Conservation (phyloP, 2,329 filamentous ascomycete genomes). For the Pseudopyrenochaeta lycopersici region DNA sequence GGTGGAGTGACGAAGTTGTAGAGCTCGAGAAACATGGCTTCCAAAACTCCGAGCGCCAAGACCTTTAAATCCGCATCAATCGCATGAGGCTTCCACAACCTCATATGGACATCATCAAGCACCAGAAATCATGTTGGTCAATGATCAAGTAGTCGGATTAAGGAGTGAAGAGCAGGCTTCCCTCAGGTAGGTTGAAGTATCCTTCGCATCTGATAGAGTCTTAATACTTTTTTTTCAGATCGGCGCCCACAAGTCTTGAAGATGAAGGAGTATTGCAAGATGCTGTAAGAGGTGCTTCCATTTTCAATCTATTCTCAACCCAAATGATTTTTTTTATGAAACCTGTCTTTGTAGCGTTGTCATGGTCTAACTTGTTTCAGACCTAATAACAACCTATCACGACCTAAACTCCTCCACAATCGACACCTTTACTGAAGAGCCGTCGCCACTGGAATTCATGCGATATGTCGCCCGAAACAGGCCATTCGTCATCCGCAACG, state of each 20-base stretch:
- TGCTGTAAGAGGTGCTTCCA: constrained; percentile 49
- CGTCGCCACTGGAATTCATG: constrained; percentile 82
- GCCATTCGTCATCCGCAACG: constrained; percentile 75
- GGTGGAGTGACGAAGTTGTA: constrained; percentile 2
- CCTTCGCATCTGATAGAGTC: not conserved
- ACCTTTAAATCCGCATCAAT: constrained; percentile 23
- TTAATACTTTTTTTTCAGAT: constrained; percentile 30
- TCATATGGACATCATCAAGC: not conserved
- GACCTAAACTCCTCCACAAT: constrained; percentile 72
- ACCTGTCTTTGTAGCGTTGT: not conserved
- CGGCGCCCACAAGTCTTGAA: constrained; percentile 41
- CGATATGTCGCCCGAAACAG: constrained; percentile 76
- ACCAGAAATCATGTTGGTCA: constrained; percentile 17
- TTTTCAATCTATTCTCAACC: constrained; percentile 6
- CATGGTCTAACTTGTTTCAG: constrained; percentile 15
- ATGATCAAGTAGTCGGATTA: constrained; percentile 32
- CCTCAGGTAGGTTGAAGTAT: constrained; percentile 20
- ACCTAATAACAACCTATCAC: constrained; percentile 73
- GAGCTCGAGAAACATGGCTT: not conserved
- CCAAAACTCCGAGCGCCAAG: constrained; percentile 22
- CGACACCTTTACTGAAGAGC: constrained; percentile 69
- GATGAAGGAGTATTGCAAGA: constrained; percentile 32
- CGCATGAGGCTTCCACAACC: constrained; percentile 10
- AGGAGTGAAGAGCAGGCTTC: constrained; percentile 16
- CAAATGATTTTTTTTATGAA: not conserved